phyloP scores from a whole-genome alignment of 116 monocot species.

The Iris pallida region DNA sequence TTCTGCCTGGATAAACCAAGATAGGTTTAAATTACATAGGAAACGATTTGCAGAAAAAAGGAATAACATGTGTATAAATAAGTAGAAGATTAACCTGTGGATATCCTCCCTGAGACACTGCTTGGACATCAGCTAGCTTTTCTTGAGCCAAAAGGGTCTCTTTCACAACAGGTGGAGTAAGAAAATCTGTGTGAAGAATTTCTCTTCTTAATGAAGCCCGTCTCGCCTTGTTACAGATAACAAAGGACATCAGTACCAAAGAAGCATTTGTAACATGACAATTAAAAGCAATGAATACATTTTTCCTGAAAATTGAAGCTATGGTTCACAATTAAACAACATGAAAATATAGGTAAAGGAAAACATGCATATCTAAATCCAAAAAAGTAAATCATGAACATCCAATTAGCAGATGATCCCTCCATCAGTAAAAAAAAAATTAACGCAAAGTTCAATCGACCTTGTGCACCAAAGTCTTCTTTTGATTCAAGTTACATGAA shows the following conservation, averaged over 20 bases:
- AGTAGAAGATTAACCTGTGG: conserved; percentile 51
- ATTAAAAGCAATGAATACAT: too few species aligned
- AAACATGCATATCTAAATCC: too few species aligned
- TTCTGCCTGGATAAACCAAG: conserved; percentile 60
- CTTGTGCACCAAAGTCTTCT: too few species aligned
- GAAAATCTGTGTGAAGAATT: conserved; percentile 73
- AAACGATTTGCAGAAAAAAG: conserved; percentile 3
- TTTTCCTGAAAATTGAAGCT: too few species aligned
- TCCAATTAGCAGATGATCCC: too few species aligned
- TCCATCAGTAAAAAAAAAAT: too few species aligned
- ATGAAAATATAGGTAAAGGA: too few species aligned
- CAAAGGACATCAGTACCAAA: neutral
- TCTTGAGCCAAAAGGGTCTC: conserved; percentile 57
- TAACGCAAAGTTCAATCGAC: too few species aligned
- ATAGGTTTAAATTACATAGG: neutral
- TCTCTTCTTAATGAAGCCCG: conserved; percentile 74
- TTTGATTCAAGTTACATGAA: too few species aligned
- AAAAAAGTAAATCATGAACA: too few species aligned
- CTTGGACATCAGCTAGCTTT: conserved; percentile 63
- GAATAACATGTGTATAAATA: neutral
- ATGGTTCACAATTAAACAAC: too few species aligned
- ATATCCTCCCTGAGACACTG: conserved; percentile 82
- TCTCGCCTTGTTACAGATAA: conserved; percentile 38
- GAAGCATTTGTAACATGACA: neutral
- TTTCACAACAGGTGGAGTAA: conserved; percentile 73